Evolutionary conservation across 2,329 filamentous ascomycete species (phyloP), one percentile per base, ranked within the genome.

Genomic region (Knoxdaviesia capensis): DNA sequence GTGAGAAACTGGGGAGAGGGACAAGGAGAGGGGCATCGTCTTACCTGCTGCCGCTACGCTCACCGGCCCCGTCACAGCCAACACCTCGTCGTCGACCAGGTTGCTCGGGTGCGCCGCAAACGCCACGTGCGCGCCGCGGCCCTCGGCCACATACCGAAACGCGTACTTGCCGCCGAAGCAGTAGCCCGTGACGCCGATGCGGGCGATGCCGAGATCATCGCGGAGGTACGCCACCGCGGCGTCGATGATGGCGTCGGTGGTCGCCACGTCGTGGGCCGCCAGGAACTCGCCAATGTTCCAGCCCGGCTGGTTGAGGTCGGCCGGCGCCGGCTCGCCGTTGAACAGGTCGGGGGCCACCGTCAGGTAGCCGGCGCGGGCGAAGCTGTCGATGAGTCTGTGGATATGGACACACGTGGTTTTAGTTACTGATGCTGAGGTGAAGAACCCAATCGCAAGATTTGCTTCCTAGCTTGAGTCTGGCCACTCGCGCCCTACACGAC

Each of bases 101-200:
- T 76, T 66, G 34, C 68, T 74, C 0, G 78, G 78, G 52, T 83
- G 77, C 1, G 77, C 78, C 6, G 68, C 64, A 49, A 67, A 82
- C 5, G 69, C 76, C 6, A 53, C 77, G 43, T 77, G 65, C 29
- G 75, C 61, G 5, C 61, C 64, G 43, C 63, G 61, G n/a, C 65
- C 67, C 37, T 57, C 53, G 36, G 62, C 64, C 30, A 74, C 57
- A 52, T 64, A 70, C 43, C 74, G 30, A 31, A 42, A 42, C 6
- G 41, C 41, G 31, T 33, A 42, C 36, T 69, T 71, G 10, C 69
- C 74, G 2, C 77, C 76, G 50, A 74, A 79, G 55, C 76, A 80
- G 56, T 79, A 80, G 3, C 75, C 76, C 0, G 70, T 68, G 2
- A 63, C 66, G 3, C 63, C 73, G 43, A 80, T 59, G 43, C 61